Evolutionary conservation across 1,284 basidiomycete species (phyloP), one percentile per base, ranked within the genome.

Genomic region (Boletus nobilissimus): DNA sequence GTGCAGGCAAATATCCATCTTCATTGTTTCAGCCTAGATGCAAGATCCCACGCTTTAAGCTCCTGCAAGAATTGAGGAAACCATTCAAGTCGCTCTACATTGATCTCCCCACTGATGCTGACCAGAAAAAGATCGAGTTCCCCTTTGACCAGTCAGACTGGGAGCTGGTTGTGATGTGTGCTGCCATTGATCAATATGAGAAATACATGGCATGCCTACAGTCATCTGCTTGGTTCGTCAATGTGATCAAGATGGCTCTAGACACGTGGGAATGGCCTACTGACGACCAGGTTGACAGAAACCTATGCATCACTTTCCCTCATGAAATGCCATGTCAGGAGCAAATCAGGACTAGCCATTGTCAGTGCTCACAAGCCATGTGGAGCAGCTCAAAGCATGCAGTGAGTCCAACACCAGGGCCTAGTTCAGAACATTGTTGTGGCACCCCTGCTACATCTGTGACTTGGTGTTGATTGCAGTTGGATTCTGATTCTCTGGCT

Each of bases 21-120:
- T 0, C 6, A 34, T 16, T 13, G 3, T 73, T 57, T 38, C 38
- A 34, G 10, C 71, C 70, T 8, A 18, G 11, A 24, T 11, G 16
- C 26, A 3, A 32, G 14, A 65, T 64, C 29, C 72, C 64, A 13
- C 72, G 66, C 16, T 43, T 6, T 13, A 39, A 32, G 29, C 70
- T 62, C 22, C 54, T 70, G 8, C 8, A 3, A 13, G 6, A 70
- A 9, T 13, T 62, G 14, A 62, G 51, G 8, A 26, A 13, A 5
- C 72, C 64, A 38, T 73, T 73, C 51, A 66, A 66, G 64, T 66
- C 72, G 5, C 24, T 73, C 2, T 66, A 73, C 51, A 5, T 26
- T 22, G 5, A 11, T 2, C 19, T 51, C 14, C 72, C 64, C 24
- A 65, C 63, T 2, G 64, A 19, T 6, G 72, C 32, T 10, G 64